Percentiles rank a stretch among this genome's conserved stretches.
These are phyloP conservation scores for Cercospora nicotianae DNA, from an alignment of 2,329 filamentous ascomycete species.

Conservation along the genomic window DNA sequence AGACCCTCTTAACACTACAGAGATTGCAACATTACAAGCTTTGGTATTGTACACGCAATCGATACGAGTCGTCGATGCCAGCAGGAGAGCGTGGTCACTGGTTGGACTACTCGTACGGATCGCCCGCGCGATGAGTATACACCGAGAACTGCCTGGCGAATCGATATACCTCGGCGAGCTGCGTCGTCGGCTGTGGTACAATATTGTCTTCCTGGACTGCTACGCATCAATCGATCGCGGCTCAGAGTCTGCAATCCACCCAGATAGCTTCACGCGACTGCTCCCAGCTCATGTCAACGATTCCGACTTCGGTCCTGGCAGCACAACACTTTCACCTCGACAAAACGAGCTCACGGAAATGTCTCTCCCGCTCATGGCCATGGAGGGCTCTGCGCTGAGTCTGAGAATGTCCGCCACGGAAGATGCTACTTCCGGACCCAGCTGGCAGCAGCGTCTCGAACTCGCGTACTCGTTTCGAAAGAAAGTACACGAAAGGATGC, in stretches of 20 bases:
- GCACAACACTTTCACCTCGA: conserved; percentile 25
- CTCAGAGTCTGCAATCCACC: conserved; percentile 31
- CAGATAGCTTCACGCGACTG: conserved; percentile 28
- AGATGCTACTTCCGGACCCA: conserved; percentile 19
- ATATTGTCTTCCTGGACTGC: conserved; percentile 36
- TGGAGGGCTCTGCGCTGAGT: conserved; percentile 21
- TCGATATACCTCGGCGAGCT: conserved; percentile 35
- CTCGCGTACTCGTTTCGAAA: conserved; percentile 31
- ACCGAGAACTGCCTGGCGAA: conserved; percentile 31
- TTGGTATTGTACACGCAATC: conserved; percentile 31
- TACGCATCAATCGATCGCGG: conserved; percentile 37
- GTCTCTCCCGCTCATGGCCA: conserved; percentile 29
- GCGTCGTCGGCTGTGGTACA: conserved; percentile 37
- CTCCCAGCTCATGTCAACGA: conserved; percentile 38
- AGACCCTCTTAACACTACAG: conserved; percentile 36
- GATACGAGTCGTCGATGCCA: conserved; percentile 30
- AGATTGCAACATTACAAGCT: conserved; percentile 37
- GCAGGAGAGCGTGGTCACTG: conserved; percentile 37
- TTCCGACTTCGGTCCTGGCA: conserved; percentile 33
- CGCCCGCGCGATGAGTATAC: conserved; percentile 36
- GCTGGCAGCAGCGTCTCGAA: conserved; percentile 36
- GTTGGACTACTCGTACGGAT: conserved; percentile 36
- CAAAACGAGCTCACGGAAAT: conserved; percentile 36
- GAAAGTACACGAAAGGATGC: conserved; percentile 28
- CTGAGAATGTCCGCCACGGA: conserved; percentile 24